phyloP scores from a whole-genome alignment of 495 filamentous ascomycete species.

The Penicillium diatomitis region DNA sequence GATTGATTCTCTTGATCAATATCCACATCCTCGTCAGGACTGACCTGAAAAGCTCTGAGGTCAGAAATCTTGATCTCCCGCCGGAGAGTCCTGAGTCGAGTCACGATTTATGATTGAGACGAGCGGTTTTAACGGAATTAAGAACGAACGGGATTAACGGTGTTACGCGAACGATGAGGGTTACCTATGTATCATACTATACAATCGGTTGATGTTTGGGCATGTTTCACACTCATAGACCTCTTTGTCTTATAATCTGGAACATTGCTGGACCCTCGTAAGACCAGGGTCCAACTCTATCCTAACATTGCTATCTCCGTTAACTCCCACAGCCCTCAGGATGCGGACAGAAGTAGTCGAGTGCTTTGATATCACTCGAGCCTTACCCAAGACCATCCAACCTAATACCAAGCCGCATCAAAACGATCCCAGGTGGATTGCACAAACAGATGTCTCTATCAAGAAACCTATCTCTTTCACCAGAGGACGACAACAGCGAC shows the following conservation, averaged over 20 bases:
- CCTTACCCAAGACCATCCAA: background rate
- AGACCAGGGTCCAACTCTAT: background rate
- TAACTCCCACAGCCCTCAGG: background rate
- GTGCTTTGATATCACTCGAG: background rate
- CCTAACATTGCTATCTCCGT: background rate
- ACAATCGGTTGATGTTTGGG: background rate
- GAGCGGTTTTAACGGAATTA: slow-evolving; percentile 1
- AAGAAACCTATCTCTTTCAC: background rate
- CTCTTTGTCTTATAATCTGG: background rate
- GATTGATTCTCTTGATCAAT: too few species aligned
- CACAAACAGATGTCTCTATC: background rate
- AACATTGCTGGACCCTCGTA: background rate
- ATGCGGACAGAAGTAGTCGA: background rate
- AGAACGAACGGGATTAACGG: background rate
- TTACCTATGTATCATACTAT: background rate
- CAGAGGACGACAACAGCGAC: background rate
- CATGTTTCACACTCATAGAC: background rate
- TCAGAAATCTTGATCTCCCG: background rate
- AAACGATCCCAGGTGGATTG: background rate
- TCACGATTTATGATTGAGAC: background rate
- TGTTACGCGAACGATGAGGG: background rate
- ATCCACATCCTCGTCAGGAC: too few species aligned
- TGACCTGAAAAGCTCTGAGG: too few species aligned
- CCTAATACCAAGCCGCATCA: background rate
- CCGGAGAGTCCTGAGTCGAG: background rate